A percentile compares a stretch with the other conserved stretches of the same genome.
Conservation (phyloP, 345 rosid genomes). For the Populus euphratica region DNA sequence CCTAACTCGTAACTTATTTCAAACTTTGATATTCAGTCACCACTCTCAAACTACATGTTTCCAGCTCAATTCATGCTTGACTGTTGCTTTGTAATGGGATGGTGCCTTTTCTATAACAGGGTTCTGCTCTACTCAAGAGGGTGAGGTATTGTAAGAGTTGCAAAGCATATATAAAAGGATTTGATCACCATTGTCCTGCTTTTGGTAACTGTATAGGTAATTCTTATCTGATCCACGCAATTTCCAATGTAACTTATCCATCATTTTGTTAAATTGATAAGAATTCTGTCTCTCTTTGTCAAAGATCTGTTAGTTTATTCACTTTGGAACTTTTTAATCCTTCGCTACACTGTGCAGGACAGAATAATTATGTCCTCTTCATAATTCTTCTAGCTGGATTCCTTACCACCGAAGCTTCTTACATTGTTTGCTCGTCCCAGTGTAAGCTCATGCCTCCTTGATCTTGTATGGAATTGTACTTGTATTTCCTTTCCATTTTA, state of each 20-base stretch:
- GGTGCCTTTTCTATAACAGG: conserved; percentile 22
- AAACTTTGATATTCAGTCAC: not conserved
- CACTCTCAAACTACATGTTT: not conserved
- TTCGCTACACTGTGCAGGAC: conserved; percentile 35
- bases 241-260: not conserved
- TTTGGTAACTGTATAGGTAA: conserved; percentile 75
- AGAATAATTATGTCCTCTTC: conserved; percentile 50
- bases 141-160: conserved; percentile 55
- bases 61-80: not conserved
- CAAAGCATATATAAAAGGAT: conserved; percentile 44
- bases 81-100: not conserved
- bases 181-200: conserved; percentile 74
- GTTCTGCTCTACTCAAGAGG: conserved; percentile 26
- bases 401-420: conserved; percentile 48
- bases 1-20: not conserved
- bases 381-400: conserved; percentile 58
- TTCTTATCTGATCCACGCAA: not conserved
- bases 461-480: not conserved
- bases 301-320: not conserved
- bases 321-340: not conserved
- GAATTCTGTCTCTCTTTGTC: conserved; percentile 7
- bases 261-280: not conserved
- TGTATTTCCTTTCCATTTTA: not conserved
- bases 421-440: conserved; percentile 33
- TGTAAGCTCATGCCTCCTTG: conserved; percentile 35